phyloP scores from a whole-genome alignment of 306 rosid species.

The Ceratonia siliqua region DNA sequence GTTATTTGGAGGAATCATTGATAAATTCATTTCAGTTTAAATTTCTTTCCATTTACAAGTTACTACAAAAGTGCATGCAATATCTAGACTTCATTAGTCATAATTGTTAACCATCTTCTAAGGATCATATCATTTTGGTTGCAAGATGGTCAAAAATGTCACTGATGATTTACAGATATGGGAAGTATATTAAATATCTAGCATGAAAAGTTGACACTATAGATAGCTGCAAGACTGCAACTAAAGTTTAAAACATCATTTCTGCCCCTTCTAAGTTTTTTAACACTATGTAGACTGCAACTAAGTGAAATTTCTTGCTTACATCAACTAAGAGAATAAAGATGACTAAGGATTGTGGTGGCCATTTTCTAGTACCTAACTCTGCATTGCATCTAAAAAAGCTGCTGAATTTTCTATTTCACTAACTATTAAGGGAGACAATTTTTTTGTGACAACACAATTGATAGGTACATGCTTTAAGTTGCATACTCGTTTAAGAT shows the following conservation, averaged over 20 bases:
- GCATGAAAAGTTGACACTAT: neutral
- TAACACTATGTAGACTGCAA: neutral
- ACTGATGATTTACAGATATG: neutral
- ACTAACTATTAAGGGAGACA: neutral
- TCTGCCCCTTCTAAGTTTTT: neutral
- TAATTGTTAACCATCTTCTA: neutral
- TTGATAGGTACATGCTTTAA: conserved; percentile 13
- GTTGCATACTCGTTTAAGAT: conserved; percentile 1
- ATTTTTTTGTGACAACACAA: neutral
- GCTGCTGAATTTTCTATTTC: neutral
- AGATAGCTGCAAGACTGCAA: neutral
- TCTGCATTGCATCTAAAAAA: neutral
- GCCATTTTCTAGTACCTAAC: neutral
- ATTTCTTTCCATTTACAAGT: neutral
- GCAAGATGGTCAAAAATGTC: conserved; percentile 4
- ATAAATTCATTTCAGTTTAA: neutral
- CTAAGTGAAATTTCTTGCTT: neutral
- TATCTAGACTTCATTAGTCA: neutral
- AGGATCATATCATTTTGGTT: conserved; percentile 1
- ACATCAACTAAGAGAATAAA: neutral
- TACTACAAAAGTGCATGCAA: neutral
- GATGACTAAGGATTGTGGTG: neutral
- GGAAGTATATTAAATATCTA: neutral
- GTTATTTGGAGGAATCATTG: neutral
- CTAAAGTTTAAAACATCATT: neutral